These are phyloP conservation scores for Exophiala phaeomuriformis DNA, from an alignment of 2,329 filamentous ascomycete genomes.

Conservation along the genomic window DNA sequence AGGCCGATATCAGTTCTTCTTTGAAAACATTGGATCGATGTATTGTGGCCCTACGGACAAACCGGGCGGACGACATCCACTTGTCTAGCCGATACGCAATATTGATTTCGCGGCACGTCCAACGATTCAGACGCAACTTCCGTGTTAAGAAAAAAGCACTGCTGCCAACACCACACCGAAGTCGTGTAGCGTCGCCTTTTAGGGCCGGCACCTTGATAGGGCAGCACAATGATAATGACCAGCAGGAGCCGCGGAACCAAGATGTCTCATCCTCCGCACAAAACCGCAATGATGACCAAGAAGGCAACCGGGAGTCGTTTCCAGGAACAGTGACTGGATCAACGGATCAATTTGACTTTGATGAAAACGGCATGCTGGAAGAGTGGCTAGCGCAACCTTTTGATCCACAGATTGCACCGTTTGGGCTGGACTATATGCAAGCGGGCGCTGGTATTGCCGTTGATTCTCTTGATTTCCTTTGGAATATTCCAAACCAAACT, in stretches of 20 bases:
- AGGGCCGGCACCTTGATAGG: background rate
- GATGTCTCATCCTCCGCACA: background rate
- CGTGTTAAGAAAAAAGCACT: background rate
- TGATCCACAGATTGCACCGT: slow-evolving; percentile 40
- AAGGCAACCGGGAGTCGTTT: background rate
- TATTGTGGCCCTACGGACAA: slow-evolving; percentile 44
- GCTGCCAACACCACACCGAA: background rate
- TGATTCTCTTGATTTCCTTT: slow-evolving; percentile 38
- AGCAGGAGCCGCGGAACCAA: background rate
- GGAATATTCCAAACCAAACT: slow-evolving; percentile 33
- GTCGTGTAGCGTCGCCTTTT: background rate
- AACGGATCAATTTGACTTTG: background rate
- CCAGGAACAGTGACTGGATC: background rate
- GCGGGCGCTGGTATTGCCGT: slow-evolving; percentile 36
- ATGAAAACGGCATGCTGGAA: slow-evolving; percentile 25
- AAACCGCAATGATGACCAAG: background rate
- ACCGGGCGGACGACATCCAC: slow-evolving; percentile 47
- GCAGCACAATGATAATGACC: background rate
- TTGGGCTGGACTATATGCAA: slow-evolving; percentile 35
- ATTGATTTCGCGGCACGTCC: slow-evolving; percentile 42
- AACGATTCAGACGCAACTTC: slow-evolving; percentile 34
- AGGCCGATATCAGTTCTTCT: slow-evolving; percentile 44
- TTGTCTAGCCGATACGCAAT: slow-evolving; percentile 46
- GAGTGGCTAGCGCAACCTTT: slow-evolving; percentile 40
- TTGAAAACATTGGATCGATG: slow-evolving; percentile 44